Percentiles rank a stretch among this genome's conserved stretches.
phyloP scores from a whole-genome alignment of 108 stramenopile genomes.

The Mayamaea pseudoterrestris region DNA sequence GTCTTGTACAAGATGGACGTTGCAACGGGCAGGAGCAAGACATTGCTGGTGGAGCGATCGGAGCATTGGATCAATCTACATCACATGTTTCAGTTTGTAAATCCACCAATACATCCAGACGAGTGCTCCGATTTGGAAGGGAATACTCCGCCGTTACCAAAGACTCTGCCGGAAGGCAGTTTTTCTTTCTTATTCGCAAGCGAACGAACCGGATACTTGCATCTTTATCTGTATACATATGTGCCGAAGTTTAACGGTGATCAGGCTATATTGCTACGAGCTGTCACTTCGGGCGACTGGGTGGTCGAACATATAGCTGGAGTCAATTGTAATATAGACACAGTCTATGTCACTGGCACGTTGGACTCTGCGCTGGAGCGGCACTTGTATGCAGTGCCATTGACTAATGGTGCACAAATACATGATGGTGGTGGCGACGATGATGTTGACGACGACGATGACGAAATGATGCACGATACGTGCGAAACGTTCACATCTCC shows the following conservation, averaged over 20 bases:
- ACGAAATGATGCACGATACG: not conserved
- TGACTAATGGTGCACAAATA: not conserved
- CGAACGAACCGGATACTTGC: conserved; percentile 73
- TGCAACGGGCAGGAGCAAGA: conserved; percentile 6
- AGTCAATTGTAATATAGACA: conserved; percentile 47
- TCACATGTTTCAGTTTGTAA: conserved; percentile 49
- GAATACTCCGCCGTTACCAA: conserved; percentile 14
- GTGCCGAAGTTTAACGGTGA: conserved; percentile 35
- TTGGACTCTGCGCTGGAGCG: conserved; percentile 64
- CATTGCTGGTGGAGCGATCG: conserved; percentile 58
- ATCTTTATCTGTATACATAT: conserved; percentile 82
- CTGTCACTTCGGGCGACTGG: conserved; percentile 59
- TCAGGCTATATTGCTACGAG: conserved; percentile 36
- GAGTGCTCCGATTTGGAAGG: conserved; percentile 20
- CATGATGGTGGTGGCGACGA: not conserved
- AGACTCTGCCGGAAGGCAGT: conserved; percentile 39
- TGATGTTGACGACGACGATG: not conserved
- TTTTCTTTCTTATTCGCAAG: conserved; percentile 79
- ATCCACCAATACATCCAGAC: conserved; percentile 37
- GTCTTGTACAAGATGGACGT: conserved; percentile 47
- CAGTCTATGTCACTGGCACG: conserved; percentile 78
- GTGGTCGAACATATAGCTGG: conserved; percentile 68
- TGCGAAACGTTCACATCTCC: not conserved
- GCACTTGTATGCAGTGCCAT: conserved; percentile 75
- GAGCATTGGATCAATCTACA: conserved; percentile 90